These are phyloP conservation scores for Glycyrrhiza uralensis DNA, from an alignment of 306 rosid genomes.

Conservation along the genomic window DNA sequence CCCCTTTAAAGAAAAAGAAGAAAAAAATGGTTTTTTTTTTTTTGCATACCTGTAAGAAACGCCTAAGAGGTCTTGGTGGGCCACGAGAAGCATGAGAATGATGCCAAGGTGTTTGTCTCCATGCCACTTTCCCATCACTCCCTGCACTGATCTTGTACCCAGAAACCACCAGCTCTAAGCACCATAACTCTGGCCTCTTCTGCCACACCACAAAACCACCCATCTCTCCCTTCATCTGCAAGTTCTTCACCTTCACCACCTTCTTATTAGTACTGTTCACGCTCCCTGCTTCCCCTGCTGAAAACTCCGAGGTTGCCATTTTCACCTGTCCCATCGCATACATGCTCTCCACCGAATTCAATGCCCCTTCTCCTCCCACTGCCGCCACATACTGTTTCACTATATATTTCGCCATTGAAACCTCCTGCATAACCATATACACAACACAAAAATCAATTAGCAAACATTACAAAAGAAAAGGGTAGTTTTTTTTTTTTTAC, in stretches of 20 bases:
- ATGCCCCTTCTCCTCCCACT: conserved; percentile 76
- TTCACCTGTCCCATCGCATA: conserved; percentile 95
- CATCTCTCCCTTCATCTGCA: conserved; percentile 58
- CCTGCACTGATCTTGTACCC: conserved; percentile 92
- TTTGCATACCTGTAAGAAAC: conserved; percentile 65
- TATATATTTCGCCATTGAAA: conserved; percentile 82
- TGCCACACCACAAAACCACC: conserved; percentile 97
- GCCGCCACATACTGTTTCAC: conserved; percentile 89
- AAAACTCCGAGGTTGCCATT: conserved; percentile 71
- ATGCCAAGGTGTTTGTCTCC: conserved; percentile 99
- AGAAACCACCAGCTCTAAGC: conserved; percentile 76
- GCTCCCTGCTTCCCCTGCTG: conserved; percentile 51
- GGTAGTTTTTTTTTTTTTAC: too few relatives aligned
- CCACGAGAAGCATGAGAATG: conserved; percentile 97
- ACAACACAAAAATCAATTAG: neutral
- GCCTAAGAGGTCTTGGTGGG: conserved; percentile 87
- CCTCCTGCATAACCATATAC: conserved; percentile 50
- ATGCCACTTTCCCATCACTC: conserved; percentile 86
- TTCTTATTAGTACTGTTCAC: conserved; percentile 30
- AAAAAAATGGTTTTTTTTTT: neutral
- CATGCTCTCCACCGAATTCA: conserved; percentile 74
- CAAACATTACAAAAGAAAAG: neutral
- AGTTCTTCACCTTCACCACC: conserved; percentile 47
- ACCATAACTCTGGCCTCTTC: conserved; percentile 81
- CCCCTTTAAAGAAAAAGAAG: neutral